Percentiles rank a stretch among this genome's conserved stretches.
These are phyloP conservation scores for Stephanocyclus meneghinianus DNA, from an alignment of 352 stramenopile species.

Conservation along the genomic window DNA sequence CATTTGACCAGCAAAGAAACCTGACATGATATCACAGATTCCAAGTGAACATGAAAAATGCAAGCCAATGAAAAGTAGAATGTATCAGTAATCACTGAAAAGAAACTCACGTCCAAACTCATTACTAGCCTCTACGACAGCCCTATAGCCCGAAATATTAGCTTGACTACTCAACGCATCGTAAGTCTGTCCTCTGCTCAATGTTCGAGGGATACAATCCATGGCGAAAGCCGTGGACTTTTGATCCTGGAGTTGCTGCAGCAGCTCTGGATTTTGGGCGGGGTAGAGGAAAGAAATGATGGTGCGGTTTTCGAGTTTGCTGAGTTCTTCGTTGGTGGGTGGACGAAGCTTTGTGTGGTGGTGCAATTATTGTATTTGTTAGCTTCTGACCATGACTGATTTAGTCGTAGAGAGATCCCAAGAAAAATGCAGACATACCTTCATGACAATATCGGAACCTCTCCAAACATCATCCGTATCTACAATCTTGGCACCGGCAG, in stretches of 20 bases:
- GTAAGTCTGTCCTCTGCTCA: slow-evolving; percentile 86
- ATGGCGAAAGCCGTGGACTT: slow-evolving; percentile 85
- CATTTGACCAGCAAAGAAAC: slow-evolving; percentile 86
- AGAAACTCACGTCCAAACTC: slow-evolving; percentile 82
- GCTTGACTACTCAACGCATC: slow-evolving; percentile 87
- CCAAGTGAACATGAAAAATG: not conserved
- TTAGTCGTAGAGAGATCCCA: not conserved
- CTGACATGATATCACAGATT: slow-evolving; percentile 2
- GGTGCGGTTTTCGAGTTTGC: slow-evolving; percentile 78
- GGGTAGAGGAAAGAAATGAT: slow-evolving; percentile 88
- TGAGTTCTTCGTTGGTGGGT: slow-evolving; percentile 79
- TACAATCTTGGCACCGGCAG: slow-evolving; percentile 86
- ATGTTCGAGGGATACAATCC: slow-evolving; percentile 86
- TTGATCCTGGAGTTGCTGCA: slow-evolving; percentile 84
- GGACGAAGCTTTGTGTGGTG: slow-evolving; percentile 59
- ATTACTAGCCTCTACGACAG: slow-evolving; percentile 88
- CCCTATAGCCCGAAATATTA: slow-evolving; percentile 89
- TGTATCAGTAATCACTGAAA: slow-evolving; percentile 16
- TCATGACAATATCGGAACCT: slow-evolving; percentile 86
- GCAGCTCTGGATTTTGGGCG: slow-evolving; percentile 85
- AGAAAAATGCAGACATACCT: slow-evolving; percentile 58
- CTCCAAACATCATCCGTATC: slow-evolving; percentile 69
- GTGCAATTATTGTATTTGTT: not conserved
- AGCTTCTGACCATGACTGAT: not conserved
- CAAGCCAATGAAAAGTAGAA: slow-evolving; percentile 10